Evolutionary conservation across 2,329 filamentous ascomycete species (phyloP).

Genomic region (Coniochaeta prunicola): DNA sequence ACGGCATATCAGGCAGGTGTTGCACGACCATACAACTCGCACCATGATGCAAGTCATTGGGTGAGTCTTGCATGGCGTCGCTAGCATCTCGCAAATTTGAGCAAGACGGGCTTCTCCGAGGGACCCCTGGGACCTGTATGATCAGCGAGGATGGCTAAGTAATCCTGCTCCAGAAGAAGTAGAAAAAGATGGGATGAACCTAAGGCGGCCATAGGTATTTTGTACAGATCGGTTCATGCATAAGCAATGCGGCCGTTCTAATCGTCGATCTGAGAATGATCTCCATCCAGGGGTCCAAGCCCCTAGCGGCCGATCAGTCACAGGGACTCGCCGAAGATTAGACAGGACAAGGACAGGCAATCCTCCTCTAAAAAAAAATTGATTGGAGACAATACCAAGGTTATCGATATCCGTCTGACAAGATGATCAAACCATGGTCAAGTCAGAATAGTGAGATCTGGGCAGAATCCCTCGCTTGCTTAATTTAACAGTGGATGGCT

Average conservation of each 20-base stretch:
- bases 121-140: neutral
- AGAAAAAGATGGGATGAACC: slow-evolving; percentile 17
- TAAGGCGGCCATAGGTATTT: neutral
- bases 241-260: slow-evolving; percentile 5
- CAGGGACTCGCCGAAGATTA: neutral
- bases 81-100: neutral
- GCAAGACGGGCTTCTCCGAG: neutral
- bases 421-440: neutral
- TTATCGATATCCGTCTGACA: neutral
- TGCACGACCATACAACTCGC: neutral
- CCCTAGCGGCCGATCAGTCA: neutral
- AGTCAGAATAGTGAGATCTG: neutral
- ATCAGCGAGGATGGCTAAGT: neutral
- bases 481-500: neutral
- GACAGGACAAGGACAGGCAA: neutral
- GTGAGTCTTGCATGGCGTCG: no score
- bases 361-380: neutral
- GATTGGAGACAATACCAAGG: neutral
- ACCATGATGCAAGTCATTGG: no score
- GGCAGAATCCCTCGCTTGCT: neutral
- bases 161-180: neutral
- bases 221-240: slow-evolving; percentile 11
- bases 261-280: slow-evolving; percentile 17
- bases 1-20: neutral
- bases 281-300: slow-evolving; percentile 8